phyloP scores from a whole-genome alignment of 164 flowering plant species.

The Aristolochia contorta region DNA sequence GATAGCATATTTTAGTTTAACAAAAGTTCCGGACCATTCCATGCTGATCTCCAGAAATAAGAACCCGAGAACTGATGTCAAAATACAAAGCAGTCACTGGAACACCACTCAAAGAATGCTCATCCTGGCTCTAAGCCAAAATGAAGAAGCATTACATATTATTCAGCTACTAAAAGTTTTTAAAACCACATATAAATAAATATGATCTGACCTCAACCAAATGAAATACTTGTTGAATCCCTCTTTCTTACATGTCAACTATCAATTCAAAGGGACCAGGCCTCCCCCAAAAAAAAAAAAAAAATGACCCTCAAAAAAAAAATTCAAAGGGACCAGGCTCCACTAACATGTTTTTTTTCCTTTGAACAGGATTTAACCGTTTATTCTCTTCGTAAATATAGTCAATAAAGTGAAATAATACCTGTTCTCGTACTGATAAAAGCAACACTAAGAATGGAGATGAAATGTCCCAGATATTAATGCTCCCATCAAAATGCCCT shows the following conservation, averaged over 20 bases:
- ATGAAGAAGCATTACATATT: not conserved
- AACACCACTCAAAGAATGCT: conserved; percentile 45
- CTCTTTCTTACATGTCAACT: too few species aligned
- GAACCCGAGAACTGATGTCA: conserved; percentile 37
- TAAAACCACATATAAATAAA: too few species aligned
- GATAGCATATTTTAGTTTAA: not conserved
- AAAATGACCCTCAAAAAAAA: too few species aligned
- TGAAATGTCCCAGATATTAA: conserved; percentile 81
- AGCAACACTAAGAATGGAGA: conserved; percentile 47
- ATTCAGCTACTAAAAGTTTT: not conserved
- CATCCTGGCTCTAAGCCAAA: conserved; percentile 54
- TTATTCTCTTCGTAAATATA: not conserved
- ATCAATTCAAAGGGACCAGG: too few species aligned
- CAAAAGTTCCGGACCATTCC: conserved; percentile 47
- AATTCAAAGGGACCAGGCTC: too few species aligned
- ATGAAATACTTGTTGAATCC: too few species aligned
- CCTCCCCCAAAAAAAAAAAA: too few species aligned
- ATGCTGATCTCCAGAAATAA: conserved; percentile 82
- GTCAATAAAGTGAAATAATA: conserved; percentile 8
- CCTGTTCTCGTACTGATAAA: conserved; percentile 67
- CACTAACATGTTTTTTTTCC: not conserved
- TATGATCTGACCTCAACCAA: too few species aligned
- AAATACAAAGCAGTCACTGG: conserved; percentile 65
- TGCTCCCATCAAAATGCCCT: conserved; percentile 75
- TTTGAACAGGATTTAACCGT: not conserved